These are phyloP conservation scores for Hanseniaspora sp. DNA, from an alignment of 1,139 yeast species.

Conservation along the genomic window DNA sequence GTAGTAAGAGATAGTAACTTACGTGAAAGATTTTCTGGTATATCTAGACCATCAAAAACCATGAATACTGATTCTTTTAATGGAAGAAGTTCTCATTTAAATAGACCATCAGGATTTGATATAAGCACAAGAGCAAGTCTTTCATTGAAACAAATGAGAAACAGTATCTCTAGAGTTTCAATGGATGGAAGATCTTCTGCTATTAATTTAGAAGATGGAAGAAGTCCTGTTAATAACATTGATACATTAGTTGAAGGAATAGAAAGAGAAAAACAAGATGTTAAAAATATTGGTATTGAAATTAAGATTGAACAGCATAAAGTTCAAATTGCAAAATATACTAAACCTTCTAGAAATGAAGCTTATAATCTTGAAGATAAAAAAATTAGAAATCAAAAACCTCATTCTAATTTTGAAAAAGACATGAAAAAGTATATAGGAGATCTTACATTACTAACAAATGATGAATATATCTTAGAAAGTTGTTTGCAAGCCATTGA, in stretches of 20 bases:
- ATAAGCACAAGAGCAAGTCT: conserved; percentile 31
- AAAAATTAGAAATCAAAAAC: neutral
- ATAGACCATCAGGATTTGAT: neutral
- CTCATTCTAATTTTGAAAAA: neutral
- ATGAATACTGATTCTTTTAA: conserved; percentile 21
- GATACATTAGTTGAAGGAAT: conserved; percentile 46
- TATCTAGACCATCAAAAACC: conserved; percentile 16
- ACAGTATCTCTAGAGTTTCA: conserved; percentile 22
- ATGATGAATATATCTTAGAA: conserved; percentile 70
- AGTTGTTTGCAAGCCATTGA: conserved; percentile 82
- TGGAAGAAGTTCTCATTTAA: conserved; percentile 18
- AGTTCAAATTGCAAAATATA: conserved; percentile 50
- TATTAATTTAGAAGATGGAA: conserved; percentile 32
- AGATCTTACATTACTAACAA: conserved; percentile 50
- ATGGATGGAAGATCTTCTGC: conserved; percentile 18
- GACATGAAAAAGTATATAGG: conserved; percentile 35
- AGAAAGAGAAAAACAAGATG: conserved; percentile 42
- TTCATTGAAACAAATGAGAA: conserved; percentile 28
- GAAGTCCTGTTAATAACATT: conserved; percentile 33
- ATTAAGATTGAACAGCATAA: conserved; percentile 55
- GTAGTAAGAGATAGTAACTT: neutral
- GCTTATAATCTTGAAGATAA: too few relatives aligned
- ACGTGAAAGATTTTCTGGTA: conserved; percentile 3
- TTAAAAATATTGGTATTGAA: conserved; percentile 47
- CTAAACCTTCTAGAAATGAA: conserved; percentile 19